These are phyloP conservation scores for Carex kokanica DNA, from an alignment of 176 grass and related monocot species.

Conservation along the genomic window DNA sequence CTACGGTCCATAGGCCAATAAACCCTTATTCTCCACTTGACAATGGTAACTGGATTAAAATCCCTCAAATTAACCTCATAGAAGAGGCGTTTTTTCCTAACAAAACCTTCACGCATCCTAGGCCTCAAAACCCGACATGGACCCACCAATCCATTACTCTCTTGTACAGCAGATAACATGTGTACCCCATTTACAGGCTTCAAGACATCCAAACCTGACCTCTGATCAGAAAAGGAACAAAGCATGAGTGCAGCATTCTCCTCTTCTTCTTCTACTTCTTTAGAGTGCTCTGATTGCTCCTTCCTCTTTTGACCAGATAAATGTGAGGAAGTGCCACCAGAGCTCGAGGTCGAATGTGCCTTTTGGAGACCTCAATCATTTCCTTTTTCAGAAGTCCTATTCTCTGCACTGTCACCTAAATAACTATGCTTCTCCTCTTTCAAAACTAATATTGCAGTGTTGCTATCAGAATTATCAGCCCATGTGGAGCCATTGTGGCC, in stretches of 20 bases:
- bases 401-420: conserved; percentile 32
- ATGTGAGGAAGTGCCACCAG: conserved; percentile 29
- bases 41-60: conserved; percentile 75
- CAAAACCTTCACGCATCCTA: conserved; percentile 49
- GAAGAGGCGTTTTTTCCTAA: conserved; percentile 69
- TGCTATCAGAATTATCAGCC: conserved; percentile 33
- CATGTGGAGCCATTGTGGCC: conserved; percentile 42
- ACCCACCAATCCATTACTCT: conserved; percentile 20
- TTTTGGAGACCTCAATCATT: conserved; percentile 24
- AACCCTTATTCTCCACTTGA: conserved; percentile 84
- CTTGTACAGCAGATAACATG: conserved; percentile 3
- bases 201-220: conserved; percentile 15
- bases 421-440: conserved; percentile 40
- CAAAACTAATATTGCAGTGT: not conserved
- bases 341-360: conserved; percentile 34
- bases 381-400: conserved; percentile 20
- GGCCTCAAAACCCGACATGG: conserved; percentile 42
- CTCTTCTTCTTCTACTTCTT: conserved; percentile 58
- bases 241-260: conserved; percentile 96
- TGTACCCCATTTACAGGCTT: conserved; percentile 23
- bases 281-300: conserved; percentile 34
- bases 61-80: conserved; percentile 68
- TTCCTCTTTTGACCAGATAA: conserved; percentile 32
- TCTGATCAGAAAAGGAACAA: conserved; percentile 82
- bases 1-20: conserved; percentile 95